Conservation (phyloP, 1,139 yeast species). For the Yamadazyma songkhlaensis region DNA sequence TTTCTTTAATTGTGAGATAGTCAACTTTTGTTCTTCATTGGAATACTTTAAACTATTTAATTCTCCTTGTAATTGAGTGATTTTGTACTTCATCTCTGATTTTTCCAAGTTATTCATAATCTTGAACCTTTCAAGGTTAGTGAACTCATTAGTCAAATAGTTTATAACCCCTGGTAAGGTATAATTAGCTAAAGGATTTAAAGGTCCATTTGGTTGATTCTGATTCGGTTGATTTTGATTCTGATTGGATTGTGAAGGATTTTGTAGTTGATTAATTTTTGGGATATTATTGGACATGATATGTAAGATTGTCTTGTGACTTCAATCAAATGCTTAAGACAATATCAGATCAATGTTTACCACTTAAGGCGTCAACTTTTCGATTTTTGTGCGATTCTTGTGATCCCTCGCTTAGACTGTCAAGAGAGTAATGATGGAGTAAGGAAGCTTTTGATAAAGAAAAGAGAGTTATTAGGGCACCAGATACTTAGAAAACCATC, state of each 20-base stretch:
- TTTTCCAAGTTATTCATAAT: constrained; percentile 56
- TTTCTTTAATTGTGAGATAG: constrained; percentile 28
- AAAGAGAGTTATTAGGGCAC: no score
- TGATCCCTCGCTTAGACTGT: no score
- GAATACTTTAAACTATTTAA: constrained; percentile 41
- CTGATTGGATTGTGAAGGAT: constrained; percentile 12
- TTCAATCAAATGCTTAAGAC: no score
- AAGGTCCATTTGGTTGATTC: constrained; percentile 9
- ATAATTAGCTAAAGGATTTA: constrained; percentile 34
- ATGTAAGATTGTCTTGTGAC: not conserved
- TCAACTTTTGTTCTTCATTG: constrained; percentile 33
- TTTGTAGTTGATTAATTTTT: constrained; percentile 12
- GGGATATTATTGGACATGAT: constrained; percentile 4
- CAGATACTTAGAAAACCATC: not conserved
- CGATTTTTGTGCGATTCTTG: no score
- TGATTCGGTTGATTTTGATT: constrained; percentile 4
- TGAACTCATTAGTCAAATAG: constrained; percentile 58
- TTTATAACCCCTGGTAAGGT: constrained; percentile 66
- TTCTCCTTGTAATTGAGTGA: constrained; percentile 55
- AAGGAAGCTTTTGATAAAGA: no score
- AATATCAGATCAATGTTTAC: no score
- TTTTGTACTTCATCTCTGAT: constrained; percentile 54
- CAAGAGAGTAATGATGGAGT: no score
- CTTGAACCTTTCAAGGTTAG: constrained; percentile 55
- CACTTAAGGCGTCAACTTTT: no score